Evolutionary conservation across 148 eudicot genomes (phyloP).

Genomic region (Pharnaceum exiguum): DNA sequence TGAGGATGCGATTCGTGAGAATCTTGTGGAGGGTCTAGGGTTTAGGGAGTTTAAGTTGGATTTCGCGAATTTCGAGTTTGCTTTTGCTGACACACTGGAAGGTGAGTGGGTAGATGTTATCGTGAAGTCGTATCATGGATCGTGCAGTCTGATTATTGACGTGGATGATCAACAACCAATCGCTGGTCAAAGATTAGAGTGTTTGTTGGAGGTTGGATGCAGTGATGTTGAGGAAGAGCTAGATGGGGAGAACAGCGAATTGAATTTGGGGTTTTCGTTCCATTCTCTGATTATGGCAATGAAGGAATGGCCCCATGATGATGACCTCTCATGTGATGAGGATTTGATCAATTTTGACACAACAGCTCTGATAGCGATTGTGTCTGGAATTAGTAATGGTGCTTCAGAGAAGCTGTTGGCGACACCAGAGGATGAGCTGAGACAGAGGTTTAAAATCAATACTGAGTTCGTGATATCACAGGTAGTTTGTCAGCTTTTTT

Average conservation of each 20-base stretch:
- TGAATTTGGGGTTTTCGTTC: constrained; percentile 34
- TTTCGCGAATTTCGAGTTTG: constrained; percentile 30
- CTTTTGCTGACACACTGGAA: constrained; percentile 43
- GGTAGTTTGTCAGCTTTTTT: constrained; percentile 53
- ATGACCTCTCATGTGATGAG: constrained; percentile 9
- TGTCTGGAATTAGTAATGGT: constrained; percentile 89
- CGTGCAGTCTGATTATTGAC: constrained; percentile 47
- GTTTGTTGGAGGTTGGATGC: constrained; percentile 8
- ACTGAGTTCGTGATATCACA: constrained; percentile 72
- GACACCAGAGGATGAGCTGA: constrained; percentile 55
- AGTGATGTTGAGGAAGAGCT: constrained; percentile 18
- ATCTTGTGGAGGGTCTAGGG: constrained; percentile 44
- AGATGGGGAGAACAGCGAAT: constrained; percentile 4
- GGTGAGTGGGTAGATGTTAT: constrained; percentile 62
- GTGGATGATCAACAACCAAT: constrained; percentile 27
- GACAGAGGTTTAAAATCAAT: constrained; percentile 65
- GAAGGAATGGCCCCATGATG: constrained; percentile 31
- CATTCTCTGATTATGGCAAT: constrained; percentile 44
- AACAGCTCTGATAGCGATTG: constrained; percentile 79
- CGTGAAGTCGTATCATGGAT: constrained; percentile 44
- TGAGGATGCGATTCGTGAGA: constrained; percentile 27
- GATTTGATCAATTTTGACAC: constrained; percentile 83
- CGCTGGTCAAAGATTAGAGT: constrained; percentile 18
- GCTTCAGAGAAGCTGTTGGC: constrained; percentile 56
- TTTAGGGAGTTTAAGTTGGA: constrained; percentile 40